These are phyloP conservation scores for Leccinellum rugosiceps DNA, from an alignment of 768 basidiomycete species.

Conservation along the genomic window DNA sequence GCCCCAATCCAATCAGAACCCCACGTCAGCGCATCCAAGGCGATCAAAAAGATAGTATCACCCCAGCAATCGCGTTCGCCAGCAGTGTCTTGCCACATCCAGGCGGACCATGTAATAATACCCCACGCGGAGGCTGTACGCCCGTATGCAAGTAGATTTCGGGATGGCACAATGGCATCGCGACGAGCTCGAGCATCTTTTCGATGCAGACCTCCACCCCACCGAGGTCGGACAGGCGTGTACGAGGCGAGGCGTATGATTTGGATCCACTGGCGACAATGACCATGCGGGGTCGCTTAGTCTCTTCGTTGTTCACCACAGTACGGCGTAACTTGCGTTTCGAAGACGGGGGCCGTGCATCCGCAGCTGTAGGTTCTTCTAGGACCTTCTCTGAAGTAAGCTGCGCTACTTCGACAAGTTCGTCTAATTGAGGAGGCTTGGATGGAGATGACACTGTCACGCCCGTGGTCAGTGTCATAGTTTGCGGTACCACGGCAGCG, in stretches of 20 bases:
- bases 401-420: background rate
- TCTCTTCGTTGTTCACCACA: slow-evolving; percentile 44
- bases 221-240: slow-evolving; percentile 81
- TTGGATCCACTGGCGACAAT: slow-evolving; percentile 12
- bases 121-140: slow-evolving; percentile 87
- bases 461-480: background rate
- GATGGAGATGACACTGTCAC: background rate
- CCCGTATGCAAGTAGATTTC: slow-evolving; percentile 95
- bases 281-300: slow-evolving; percentile 53
- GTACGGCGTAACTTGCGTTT: slow-evolving; percentile 65
- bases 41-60: slow-evolving; percentile 36
- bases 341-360: slow-evolving; percentile 27
- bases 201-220: slow-evolving; percentile 85
- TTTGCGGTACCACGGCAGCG: slow-evolving; percentile 9
- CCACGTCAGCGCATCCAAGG: background rate
- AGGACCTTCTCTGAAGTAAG: background rate
- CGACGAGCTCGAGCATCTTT: slow-evolving; percentile 94
- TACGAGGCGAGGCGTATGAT: slow-evolving; percentile 62
- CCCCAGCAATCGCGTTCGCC: slow-evolving; percentile 94
- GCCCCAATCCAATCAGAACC: background rate
- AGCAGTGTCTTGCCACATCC: slow-evolving; percentile 96
- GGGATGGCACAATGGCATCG: slow-evolving; percentile 91
- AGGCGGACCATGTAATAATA: slow-evolving; percentile 91
- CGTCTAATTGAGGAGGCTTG: background rate
- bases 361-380: background rate